Evolutionary conservation across 495 filamentous ascomycete species (phyloP), one percentile per base, ranked within the genome.

Genomic region (Polyplosphaeria fusca): DNA sequence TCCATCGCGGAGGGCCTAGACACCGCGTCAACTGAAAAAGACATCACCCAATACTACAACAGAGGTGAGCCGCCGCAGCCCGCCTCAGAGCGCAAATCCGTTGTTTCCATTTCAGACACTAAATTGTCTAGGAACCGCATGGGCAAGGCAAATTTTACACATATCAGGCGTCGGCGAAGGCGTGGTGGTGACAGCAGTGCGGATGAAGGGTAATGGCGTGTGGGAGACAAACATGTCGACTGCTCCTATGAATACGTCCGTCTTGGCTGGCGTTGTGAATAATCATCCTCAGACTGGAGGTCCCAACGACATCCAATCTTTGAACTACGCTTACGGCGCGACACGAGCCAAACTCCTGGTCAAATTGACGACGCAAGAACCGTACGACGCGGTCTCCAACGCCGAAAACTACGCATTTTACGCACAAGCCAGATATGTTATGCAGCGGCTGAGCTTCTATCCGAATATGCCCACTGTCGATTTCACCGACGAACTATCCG

Each of bases 131-230:
- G 59, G 47, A 46, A 58, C 59, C 4, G 41, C 41, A 3, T 62
- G 59, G 59, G 59, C 59, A 25, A 35, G 59, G 13, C 52, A 56
- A 22, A 32, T 62, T 14, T 52, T 62, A 53, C 59, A 62, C 52
- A 38, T 62, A 12, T 51, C 59, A 14, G 27, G 22, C 38, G 42
- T 62, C 32, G 52, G 59, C 1, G 41, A 23, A 19, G 59, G 45
- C 4, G 22, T 51, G 11, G 41, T 57, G 2, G 47, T 51, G 28
- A 53, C 38, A 16, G 19, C 22, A 18, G 42, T 53, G 30, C 25
- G 35, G 14, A 16, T 32, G 24, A 22, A 48, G 1, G 28, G 38
- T 12, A 52, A 5, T 20, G 22, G 19, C 22, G 18, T n/a, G 16
- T 57, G 52, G 46, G 35, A 27, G 14, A 52, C 23, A 0, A 32